Conservation (phyloP, 805 yeast species). For the Yamadazyma takamatsuzukensis region DNA sequence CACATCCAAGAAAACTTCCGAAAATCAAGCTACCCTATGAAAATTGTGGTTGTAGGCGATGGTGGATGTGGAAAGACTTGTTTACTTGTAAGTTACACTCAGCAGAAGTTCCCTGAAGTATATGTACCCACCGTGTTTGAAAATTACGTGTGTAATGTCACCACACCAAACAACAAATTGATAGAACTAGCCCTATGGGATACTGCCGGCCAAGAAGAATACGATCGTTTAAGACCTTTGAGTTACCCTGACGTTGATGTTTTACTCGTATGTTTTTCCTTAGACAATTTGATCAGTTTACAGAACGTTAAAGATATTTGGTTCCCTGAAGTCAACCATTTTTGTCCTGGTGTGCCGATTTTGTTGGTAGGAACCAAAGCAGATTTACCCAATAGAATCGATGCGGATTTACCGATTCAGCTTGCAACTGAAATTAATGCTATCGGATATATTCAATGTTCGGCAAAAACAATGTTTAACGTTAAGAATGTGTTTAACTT, state of each 20-base stretch:
- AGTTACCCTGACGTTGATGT: conserved; percentile 78
- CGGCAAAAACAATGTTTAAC: conserved; percentile 68
- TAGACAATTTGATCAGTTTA: conserved; percentile 59
- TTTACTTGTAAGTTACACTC: conserved; percentile 61
- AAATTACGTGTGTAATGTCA: conserved; percentile 64
- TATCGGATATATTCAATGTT: conserved; percentile 70
- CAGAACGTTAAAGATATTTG: conserved; percentile 75
- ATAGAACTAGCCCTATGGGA: conserved; percentile 80
- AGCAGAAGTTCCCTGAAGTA: conserved; percentile 64
- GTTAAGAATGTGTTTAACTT: conserved; percentile 64
- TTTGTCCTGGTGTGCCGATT: conserved; percentile 77
- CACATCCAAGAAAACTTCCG: conserved; percentile 24
- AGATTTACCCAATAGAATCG: conserved; percentile 46
- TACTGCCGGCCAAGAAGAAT: conserved; percentile 88
- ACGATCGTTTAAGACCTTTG: conserved; percentile 73
- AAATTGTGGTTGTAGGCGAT: conserved; percentile 83
- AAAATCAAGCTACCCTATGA: conserved; percentile 30
- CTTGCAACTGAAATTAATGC: conserved; percentile 64
- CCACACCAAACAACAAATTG: conserved; percentile 72
- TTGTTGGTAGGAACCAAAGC: conserved; percentile 79
- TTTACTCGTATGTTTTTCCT: conserved; percentile 70
- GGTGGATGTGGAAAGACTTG: conserved; percentile 92
- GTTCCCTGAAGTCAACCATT: conserved; percentile 83
- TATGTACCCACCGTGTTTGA: conserved; percentile 85
- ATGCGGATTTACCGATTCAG: conserved; percentile 47